Evolutionary conservation across 768 basidiomycete genomes (phyloP).

Genomic region (Serendipita sp.): DNA sequence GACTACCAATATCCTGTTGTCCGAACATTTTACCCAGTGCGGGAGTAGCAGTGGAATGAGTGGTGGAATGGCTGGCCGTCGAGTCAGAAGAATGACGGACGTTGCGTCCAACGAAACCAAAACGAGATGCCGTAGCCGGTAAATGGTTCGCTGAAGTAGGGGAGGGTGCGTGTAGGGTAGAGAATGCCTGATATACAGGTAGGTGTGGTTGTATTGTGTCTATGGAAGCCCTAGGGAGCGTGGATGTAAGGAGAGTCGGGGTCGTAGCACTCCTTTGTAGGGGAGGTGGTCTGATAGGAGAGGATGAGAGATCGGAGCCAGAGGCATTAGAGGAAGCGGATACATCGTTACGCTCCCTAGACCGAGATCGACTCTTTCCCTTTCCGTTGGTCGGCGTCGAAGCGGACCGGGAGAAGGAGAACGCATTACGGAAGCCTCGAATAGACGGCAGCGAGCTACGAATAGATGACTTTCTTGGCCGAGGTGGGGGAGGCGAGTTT

Average conservation of each 20-base stretch:
- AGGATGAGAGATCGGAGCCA: neutral
- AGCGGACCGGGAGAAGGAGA: neutral
- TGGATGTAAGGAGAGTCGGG: neutral
- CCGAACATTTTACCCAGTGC: neutral
- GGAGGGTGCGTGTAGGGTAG: neutral
- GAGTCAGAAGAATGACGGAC: neutral
- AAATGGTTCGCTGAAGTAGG: neutral
- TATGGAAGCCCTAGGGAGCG: neutral
- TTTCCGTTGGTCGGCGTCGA: neutral
- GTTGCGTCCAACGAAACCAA: neutral
- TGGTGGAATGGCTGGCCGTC: neutral
- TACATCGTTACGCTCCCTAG: neutral
- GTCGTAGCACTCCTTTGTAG: neutral
- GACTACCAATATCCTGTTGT: neutral
- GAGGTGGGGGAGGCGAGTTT: neutral
- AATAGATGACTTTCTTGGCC: neutral
- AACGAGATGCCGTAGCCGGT: neutral
- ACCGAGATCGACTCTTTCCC: neutral
- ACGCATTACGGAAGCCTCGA: neutral
- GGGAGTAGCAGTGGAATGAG: no score
- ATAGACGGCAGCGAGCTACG: neutral
- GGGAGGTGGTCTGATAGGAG: neutral
- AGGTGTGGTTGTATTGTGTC: neutral
- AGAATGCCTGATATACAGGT: neutral
- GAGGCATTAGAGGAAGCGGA: neutral